Conservation (phyloP, 2,329 filamentous ascomycete genomes). For the Fusarium albosuccineum region DNA sequence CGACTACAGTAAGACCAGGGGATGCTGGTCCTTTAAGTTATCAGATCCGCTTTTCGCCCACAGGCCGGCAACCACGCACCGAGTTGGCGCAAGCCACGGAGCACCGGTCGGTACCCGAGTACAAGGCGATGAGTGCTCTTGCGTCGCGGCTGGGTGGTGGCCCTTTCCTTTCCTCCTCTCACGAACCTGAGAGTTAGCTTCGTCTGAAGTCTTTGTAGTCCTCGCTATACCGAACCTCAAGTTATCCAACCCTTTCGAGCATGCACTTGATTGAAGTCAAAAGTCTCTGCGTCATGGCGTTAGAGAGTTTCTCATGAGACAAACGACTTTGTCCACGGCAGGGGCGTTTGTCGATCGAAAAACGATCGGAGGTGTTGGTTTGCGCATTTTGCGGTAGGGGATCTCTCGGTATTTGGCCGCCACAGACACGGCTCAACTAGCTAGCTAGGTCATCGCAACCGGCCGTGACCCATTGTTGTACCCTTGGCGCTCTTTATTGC, state of each 20-base stretch:
- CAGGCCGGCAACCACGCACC: constrained; percentile 17
- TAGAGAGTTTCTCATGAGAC: not conserved
- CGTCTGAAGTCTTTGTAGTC: constrained; percentile 8
- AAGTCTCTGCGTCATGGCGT: no score
- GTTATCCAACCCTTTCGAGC: not conserved
- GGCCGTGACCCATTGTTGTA: constrained; percentile 13
- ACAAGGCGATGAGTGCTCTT: constrained; percentile 1
- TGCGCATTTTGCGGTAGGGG: constrained; percentile 15
- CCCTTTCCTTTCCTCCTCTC: not conserved
- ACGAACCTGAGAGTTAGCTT: constrained; percentile 5
- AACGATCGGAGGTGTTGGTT: constrained; percentile 23
- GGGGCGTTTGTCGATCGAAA: not conserved
- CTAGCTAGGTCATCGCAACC: not conserved
- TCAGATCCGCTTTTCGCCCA: constrained; percentile 44
- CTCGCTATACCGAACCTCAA: not conserved
- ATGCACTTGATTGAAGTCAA: no score
- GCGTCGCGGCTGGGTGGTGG: not conserved
- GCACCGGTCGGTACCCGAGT: constrained; percentile 14
- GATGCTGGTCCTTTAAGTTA: constrained; percentile 35
- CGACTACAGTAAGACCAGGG: constrained; percentile 6
- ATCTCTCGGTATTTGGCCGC: constrained; percentile 17
- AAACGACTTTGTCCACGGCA: not conserved
- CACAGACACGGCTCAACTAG: constrained; percentile 15
- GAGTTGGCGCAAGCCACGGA: constrained; percentile 6
- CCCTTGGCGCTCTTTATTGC: constrained; percentile 15